Base-by-base conservation (phyloP, 768 basidiomycete genomes). In the Dendrothele bispora region DNA sequence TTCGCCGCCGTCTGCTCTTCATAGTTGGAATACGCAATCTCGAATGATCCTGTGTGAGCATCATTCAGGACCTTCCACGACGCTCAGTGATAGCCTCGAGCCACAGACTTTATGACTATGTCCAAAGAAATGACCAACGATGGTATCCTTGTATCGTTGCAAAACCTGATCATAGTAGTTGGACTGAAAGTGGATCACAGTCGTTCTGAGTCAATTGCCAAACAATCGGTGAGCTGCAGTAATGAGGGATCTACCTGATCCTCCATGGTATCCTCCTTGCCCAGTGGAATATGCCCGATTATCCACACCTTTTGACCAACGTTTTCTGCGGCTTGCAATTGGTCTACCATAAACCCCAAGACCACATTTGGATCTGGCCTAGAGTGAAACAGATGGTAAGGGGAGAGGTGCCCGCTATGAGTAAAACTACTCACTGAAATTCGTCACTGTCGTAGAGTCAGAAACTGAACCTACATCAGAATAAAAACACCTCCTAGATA, bases 131-230 rank as follows among this genome's bases (percentile, higher is more conserved):
- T 80, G 78, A 1, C 66, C 80, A 4, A 80, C 78, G 45, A 84
- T 80, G 5, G 77, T 80, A 47, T 75, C 69, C 49, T 71, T 72
- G 58, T 83, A 86, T 5, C 83, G 70, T 49, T 80, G 77, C 26
- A 84, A 63, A 46, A 84, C 69, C 60, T 86, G 82, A 56, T 82
- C 69, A 40, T 79, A 83, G 58, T 82, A 83, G 52, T 82, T 80
- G 5, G 70, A 71, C 62, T 71, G 55, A 8, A 39, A 35, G 22
- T 10, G 4, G 3, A 8, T 26, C 24, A 17, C 24, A 7, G 17
- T 4, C 11, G 11, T 11, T 34, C 17, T 11, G 17, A 34, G 11
- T 11, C 11, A 34, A 34, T 11, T 11, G 11, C 32, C 32, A 17
- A 38, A 35, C 5, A 32, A 25, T 57, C n/a, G 42, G 17, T 17